Conservation (phyloP, 192 early-diverging fungal species). For the Gonapodya sp. region DNA sequence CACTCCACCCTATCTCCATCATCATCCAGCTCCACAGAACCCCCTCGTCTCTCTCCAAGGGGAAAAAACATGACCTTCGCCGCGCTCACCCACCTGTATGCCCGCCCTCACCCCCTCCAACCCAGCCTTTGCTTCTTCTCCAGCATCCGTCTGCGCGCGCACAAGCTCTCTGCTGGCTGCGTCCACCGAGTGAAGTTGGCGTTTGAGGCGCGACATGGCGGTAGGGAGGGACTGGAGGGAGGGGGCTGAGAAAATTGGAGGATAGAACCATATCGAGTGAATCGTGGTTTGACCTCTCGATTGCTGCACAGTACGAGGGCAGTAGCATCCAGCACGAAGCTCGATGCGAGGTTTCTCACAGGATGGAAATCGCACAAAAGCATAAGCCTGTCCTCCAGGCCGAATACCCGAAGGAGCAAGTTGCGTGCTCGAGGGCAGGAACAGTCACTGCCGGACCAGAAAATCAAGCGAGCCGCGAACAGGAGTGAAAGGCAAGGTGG, state of each 20-base stretch:
- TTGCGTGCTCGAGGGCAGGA: too few relatives aligned
- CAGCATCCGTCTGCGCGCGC: conserved; percentile 53
- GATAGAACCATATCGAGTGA: neutral
- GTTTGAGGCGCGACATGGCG: conserved; percentile 48
- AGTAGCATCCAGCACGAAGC: too few relatives aligned
- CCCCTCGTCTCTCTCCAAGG: conserved; percentile 7
- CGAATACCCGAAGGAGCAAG: too few relatives aligned
- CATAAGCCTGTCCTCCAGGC: too few relatives aligned
- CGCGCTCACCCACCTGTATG: conserved; percentile 46
- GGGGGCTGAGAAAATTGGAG: neutral
- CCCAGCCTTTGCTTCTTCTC: conserved; percentile 47
- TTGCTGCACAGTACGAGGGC: too few relatives aligned
- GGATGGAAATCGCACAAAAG: too few relatives aligned
- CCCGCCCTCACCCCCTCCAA: conserved; percentile 60
- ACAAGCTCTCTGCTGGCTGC: conserved; percentile 61
- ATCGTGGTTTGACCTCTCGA: too few relatives aligned
- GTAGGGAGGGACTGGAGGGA: conserved; percentile 49
- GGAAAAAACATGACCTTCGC: conserved; percentile 16
- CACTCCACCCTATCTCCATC: neutral
- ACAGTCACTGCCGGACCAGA: too few relatives aligned
- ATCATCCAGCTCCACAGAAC: neutral
- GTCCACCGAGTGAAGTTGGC: conserved; percentile 48
- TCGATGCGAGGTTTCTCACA: too few relatives aligned
- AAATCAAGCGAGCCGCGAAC: too few relatives aligned
- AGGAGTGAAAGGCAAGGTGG: too few relatives aligned